A percentile compares a stretch with the other conserved stretches of the same genome.
Evolutionary conservation across 345 rosid species (phyloP).

Genomic region (Lagerstroemia speciosa): DNA sequence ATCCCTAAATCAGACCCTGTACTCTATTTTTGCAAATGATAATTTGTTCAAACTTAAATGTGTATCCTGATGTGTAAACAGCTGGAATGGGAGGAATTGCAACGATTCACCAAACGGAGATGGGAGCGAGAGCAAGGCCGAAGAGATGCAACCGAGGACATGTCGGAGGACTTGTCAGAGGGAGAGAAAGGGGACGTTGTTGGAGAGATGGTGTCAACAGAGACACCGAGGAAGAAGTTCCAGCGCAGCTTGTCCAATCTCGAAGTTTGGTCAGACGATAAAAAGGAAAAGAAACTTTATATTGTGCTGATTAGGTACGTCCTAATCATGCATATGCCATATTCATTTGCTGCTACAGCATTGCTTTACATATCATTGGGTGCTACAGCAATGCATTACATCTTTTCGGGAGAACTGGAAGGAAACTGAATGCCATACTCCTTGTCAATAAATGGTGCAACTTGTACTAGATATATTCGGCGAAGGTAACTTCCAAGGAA

Average conservation of each 20-base stretch:
- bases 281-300: slow-evolving; percentile 80
- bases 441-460: neutral
- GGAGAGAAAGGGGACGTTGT: slow-evolving; percentile 79
- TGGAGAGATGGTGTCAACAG: slow-evolving; percentile 48
- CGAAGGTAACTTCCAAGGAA: neutral
- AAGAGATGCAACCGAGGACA: slow-evolving; percentile 73
- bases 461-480: neutral
- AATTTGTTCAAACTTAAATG: neutral
- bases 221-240: slow-evolving; percentile 53
- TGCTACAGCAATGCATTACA: too few species aligned
- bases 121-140: slow-evolving; percentile 81
- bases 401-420: too few species aligned
- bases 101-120: slow-evolving; percentile 49
- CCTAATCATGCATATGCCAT: neutral
- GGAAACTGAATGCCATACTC: too few species aligned
- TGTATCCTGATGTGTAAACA: slow-evolving; percentile 16
- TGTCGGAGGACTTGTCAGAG: slow-evolving; percentile 90
- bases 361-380: neutral
- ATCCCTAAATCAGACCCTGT: too few species aligned
- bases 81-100: slow-evolving; percentile 74
- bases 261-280: slow-evolving; percentile 95
- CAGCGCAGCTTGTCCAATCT: slow-evolving; percentile 66
- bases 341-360: neutral
- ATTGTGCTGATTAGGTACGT: slow-evolving; percentile 80
- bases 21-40: too few species aligned